phyloP scores from a whole-genome alignment of 306 rosid genomes.

The Medicago arabica region DNA sequence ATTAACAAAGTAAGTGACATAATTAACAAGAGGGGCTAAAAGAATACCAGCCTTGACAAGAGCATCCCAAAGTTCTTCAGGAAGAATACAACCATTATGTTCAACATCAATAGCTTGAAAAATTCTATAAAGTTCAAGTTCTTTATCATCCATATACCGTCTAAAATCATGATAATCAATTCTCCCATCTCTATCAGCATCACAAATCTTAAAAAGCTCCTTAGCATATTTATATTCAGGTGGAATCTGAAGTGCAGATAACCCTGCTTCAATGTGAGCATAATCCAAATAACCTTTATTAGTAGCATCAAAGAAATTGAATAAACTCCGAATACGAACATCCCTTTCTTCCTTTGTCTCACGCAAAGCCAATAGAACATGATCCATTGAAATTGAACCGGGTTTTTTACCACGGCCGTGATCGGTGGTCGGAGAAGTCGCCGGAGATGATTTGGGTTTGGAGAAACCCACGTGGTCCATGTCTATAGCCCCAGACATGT shows the following conservation, averaged over 20 bases:
- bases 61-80: conserved; percentile 68
- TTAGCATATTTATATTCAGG: conserved; percentile 62
- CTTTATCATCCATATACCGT: conserved; percentile 66
- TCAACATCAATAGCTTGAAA: conserved; percentile 66
- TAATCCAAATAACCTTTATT: conserved; percentile 56
- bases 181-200: conserved; percentile 61
- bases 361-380: conserved; percentile 56
- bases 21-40: background rate
- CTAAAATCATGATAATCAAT: conserved; percentile 57
- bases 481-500: conserved; percentile 55
- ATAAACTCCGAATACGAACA: conserved; percentile 56
- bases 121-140: conserved; percentile 61
- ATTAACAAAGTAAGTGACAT: conserved; percentile 1
- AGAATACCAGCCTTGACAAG: conserved; percentile 67
- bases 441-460: conserved; percentile 44
- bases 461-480: conserved; percentile 48
- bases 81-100: conserved; percentile 63
- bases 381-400: conserved; percentile 56
- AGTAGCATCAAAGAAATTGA: conserved; percentile 58
- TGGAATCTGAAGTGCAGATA: conserved; percentile 61
- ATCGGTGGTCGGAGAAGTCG: conserved; percentile 40
- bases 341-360: conserved; percentile 67
- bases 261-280: conserved; percentile 60
- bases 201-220: conserved; percentile 64
- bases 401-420: conserved; percentile 44